Percentiles rank a stretch among this genome's conserved stretches.
phyloP scores from a whole-genome alignment of 257 asterid genomes.

The Solanum paucissectum region DNA sequence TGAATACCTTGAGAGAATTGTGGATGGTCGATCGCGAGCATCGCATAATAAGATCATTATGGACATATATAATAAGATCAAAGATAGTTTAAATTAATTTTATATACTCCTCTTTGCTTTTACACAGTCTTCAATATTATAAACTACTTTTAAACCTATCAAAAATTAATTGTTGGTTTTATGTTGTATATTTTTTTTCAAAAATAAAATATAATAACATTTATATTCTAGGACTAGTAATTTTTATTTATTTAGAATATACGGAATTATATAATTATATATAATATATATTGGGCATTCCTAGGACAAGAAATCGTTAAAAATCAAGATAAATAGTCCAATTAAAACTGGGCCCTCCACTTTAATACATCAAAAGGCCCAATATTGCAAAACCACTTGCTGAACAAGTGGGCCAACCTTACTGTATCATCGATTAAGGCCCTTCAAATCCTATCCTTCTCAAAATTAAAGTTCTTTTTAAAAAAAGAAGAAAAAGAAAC shows the following conservation, averaged over 20 bases:
- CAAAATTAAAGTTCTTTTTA: not conserved
- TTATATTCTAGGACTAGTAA: not conserved
- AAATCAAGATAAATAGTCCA: not conserved
- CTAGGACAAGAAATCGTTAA: not conserved
- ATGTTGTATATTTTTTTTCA: too few species aligned
- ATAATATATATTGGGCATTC: not conserved
- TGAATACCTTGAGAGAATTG: not conserved
- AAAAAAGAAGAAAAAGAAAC: not conserved
- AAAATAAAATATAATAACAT: too few species aligned
- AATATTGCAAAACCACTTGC: not conserved
- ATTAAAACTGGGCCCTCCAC: not conserved
- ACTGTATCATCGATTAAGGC: not conserved
- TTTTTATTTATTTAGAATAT: not conserved
- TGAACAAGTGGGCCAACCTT: not conserved
- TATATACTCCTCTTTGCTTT: not conserved
- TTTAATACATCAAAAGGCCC: not conserved
- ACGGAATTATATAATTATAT: not conserved
- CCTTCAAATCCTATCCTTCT: constrained; percentile 9
- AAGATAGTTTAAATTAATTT: not conserved
- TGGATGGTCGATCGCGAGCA: not conserved
- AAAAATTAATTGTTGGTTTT: too few species aligned
- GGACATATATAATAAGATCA: not conserved
- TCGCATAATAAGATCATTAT: not conserved
- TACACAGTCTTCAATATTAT: not conserved
- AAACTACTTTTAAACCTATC: not conserved